Conservation (phyloP, 2,329 filamentous ascomycete species). For the Pestalotiopsis sp. region DNA sequence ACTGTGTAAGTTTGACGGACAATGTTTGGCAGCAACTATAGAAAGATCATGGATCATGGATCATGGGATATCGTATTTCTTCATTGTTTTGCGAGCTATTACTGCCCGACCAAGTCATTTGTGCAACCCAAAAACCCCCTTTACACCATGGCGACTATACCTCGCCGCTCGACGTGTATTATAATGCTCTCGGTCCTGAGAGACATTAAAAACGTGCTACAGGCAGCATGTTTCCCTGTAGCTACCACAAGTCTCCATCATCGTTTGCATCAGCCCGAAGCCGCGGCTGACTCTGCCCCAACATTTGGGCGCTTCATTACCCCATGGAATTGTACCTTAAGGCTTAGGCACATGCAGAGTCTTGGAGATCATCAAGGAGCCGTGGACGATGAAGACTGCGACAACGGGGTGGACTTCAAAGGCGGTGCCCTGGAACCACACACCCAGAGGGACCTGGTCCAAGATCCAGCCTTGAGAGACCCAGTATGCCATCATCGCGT, state of each 20-base stretch:
- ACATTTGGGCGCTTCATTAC: neutral
- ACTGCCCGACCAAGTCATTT: neutral
- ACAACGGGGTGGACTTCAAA: slow-evolving; percentile 86
- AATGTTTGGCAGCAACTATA: neutral
- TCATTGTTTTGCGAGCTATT: neutral
- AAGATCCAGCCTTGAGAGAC: slow-evolving; percentile 79
- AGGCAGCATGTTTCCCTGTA: neutral
- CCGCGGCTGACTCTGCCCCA: neutral
- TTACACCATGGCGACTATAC: neutral
- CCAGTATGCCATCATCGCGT: slow-evolving; percentile 88
- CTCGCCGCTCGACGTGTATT: neutral
- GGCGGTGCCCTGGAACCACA: slow-evolving; percentile 64
- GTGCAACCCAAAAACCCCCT: neutral
- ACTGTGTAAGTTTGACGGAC: no score
- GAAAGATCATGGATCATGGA: neutral
- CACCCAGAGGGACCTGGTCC: slow-evolving; percentile 76
- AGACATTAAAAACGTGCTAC: neutral
- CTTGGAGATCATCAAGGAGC: slow-evolving; percentile 94
- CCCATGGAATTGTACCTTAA: slow-evolving; percentile 33
- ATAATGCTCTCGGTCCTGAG: neutral
- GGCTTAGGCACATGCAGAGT: slow-evolving; percentile 94
- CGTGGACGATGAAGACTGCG: slow-evolving; percentile 82
- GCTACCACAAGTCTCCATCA: neutral
- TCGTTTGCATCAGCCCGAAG: neutral
- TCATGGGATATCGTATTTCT: neutral